Evolutionary conservation across 2,329 filamentous ascomycete species (phyloP).

Genomic region (Ciborinia camelliae): DNA sequence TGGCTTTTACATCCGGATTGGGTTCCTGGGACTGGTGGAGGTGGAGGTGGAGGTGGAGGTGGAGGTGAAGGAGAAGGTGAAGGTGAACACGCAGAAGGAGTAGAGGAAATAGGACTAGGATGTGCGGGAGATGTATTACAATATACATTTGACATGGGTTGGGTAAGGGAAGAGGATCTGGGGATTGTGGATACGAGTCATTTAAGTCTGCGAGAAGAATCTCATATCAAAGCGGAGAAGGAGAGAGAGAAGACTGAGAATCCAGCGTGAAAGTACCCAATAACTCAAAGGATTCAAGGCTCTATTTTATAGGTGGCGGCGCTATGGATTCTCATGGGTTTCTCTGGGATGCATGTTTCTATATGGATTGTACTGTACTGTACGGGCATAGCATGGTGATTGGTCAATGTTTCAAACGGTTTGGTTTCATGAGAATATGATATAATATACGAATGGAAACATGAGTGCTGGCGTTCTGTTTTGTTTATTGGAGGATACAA

Average conservation of each 20-base stretch:
- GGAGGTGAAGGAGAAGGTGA: background rate
- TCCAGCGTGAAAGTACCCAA: too few species aligned
- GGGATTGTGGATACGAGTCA: background rate
- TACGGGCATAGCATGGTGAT: too few species aligned
- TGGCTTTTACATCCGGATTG: constrained; percentile 10
- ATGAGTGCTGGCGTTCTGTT: too few species aligned
- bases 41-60: background rate
- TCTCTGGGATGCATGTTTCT: too few species aligned
- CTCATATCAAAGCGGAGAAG: background rate
- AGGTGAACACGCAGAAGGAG: background rate
- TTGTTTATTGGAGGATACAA: too few species aligned
- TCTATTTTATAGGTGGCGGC: too few species aligned
- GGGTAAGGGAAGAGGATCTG: constrained; percentile 28
- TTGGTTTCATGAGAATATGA: too few species aligned
- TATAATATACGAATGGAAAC: too few species aligned
- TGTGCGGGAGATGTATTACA: constrained; percentile 27
- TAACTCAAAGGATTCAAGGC: background rate
- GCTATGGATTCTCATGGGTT: too few species aligned
- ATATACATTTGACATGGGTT: constrained; percentile 26
- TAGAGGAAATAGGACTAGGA: background rate
- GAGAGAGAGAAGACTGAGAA: too few species aligned
- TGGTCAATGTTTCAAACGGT: too few species aligned
- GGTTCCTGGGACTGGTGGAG: background rate
- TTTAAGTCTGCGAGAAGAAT: background rate
- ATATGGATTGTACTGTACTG: too few species aligned